Evolutionary conservation across 176 grass and related monocot genomes (phyloP).

Genomic region (Miscanthus lutarioriparius): DNA sequence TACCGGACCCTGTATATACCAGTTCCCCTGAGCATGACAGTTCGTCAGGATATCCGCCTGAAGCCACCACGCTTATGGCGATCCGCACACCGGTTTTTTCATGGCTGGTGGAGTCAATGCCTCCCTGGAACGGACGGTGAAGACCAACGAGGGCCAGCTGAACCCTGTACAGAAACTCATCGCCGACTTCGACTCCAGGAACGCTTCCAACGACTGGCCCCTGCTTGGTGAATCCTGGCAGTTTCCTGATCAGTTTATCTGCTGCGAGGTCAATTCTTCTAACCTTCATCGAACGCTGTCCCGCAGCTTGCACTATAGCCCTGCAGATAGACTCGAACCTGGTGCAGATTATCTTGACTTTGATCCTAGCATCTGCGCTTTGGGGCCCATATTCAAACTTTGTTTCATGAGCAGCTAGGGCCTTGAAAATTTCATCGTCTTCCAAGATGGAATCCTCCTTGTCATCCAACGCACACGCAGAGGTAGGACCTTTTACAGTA

Average conservation of each 20-base stretch:
- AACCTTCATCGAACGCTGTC: slow-evolving; percentile 17
- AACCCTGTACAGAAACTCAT: not conserved
- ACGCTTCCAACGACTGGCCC: slow-evolving; percentile 22
- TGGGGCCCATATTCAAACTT: not conserved
- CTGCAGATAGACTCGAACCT: slow-evolving; percentile 53
- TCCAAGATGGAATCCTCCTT: not conserved
- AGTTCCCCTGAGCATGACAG: not conserved
- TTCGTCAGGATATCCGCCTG: not conserved
- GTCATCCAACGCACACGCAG: not conserved
- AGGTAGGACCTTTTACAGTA: slow-evolving; percentile 1
- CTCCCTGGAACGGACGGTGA: not conserved
- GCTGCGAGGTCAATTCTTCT: slow-evolving; percentile 49
- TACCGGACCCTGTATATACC: not conserved
- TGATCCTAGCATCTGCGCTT: slow-evolving; percentile 23
- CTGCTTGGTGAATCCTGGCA: slow-evolving; percentile 40
- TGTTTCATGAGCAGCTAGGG: slow-evolving; percentile 15
- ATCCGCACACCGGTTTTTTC: not conserved
- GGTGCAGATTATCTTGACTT: slow-evolving; percentile 43
- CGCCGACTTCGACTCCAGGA: not conserved
- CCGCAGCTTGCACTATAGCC: slow-evolving; percentile 35
- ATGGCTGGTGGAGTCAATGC: not conserved
- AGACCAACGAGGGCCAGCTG: not conserved
- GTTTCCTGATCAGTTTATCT: slow-evolving; percentile 30
- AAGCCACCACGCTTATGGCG: not conserved
- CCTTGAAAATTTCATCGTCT: slow-evolving; percentile 23